Evolutionary conservation across 176 grass and related monocot species (phyloP), one percentile per base, ranked within the genome.

Genomic region (Tillandsia fasciculata): DNA sequence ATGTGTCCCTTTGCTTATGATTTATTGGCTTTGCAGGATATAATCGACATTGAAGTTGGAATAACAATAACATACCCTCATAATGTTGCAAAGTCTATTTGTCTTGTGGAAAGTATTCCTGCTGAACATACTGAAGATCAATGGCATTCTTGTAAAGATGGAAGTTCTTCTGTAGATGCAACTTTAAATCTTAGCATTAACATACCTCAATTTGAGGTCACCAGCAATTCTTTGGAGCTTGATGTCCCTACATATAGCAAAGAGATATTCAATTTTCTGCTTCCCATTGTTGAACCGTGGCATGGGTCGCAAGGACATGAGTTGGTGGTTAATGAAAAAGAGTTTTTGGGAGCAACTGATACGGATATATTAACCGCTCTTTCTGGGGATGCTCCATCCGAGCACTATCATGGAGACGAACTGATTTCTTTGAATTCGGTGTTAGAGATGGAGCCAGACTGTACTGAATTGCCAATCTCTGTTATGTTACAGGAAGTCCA

Each of bases 141-240:
- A 3, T 66, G 48, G 12, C 54, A 65, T 24, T 84, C 73, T 84
- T 87, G 68, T 74, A 85, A 67, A 70, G 70, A 81, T 67, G 14
- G 8, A 26, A 74, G 11, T 79, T 77, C 66, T 26, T 79, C 53
- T 26, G 58, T 22, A 49, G 70, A 85, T 23, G 71, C 53, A 50
- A 52, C 58, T 56, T 15, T 81, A 29, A 80, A 87, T 70, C 72
- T 26, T 80, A 74, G 64, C 67, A 29, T 68, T 49, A 57, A 11
- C 74, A 80, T 97, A 76, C 88, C 89, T 81, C 76, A 83, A 72
- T 69, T 97, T 63, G 93, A 97, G 80, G 63, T 85, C 23, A 77
- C 58, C 20, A 75, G 76, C 79, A 52, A 81, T 80, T 72, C 52
- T 79, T 85, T 73, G 86, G 86, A 92, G 50, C 72, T 89, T 65